Evolutionary conservation across 257 asterid genomes (phyloP).

Genomic region (Solanum verrucosum): DNA sequence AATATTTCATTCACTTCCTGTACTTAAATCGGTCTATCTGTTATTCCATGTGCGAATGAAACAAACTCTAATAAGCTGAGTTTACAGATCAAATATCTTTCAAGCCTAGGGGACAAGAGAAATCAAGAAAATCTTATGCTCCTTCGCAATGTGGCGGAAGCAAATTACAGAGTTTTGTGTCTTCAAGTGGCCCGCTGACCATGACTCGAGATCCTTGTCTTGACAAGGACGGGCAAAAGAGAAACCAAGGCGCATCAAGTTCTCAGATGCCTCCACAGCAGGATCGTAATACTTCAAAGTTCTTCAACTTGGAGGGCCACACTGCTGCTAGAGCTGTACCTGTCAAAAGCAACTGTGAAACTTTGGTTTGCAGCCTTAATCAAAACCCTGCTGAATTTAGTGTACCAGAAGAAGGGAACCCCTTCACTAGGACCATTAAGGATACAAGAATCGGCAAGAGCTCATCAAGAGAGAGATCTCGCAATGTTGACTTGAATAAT

Average conservation of each 20-base stretch:
- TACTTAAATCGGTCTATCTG: background rate
- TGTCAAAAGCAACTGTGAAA: background rate
- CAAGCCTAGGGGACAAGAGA: conserved; percentile 10
- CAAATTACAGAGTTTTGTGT: background rate
- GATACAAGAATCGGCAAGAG: conserved; percentile 32
- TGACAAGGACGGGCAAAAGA: conserved; percentile 5
- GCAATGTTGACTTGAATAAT: conserved; percentile 9
- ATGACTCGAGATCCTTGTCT: background rate
- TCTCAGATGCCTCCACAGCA: background rate
- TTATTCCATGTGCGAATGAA: background rate
- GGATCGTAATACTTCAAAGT: background rate
- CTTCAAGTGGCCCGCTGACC: conserved; percentile 2
- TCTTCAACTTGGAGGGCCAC: background rate
- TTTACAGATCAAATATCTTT: conserved; percentile 14
- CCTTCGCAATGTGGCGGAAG: background rate
- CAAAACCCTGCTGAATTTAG: conserved; percentile 80
- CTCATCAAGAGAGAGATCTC: conserved; percentile 7
- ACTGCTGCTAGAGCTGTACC: background rate
- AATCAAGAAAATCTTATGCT: background rate
- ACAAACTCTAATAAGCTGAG: background rate
- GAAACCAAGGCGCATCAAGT: background rate
- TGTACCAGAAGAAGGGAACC: conserved; percentile 38
- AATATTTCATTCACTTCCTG: background rate
- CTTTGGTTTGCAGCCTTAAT: conserved; percentile 24
- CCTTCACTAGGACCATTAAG: conserved; percentile 38